A percentile compares a stretch with the other conserved stretches of the same genome.
Conservation (phyloP, 305 asterid genomes). For the Fraxinus greggii region DNA sequence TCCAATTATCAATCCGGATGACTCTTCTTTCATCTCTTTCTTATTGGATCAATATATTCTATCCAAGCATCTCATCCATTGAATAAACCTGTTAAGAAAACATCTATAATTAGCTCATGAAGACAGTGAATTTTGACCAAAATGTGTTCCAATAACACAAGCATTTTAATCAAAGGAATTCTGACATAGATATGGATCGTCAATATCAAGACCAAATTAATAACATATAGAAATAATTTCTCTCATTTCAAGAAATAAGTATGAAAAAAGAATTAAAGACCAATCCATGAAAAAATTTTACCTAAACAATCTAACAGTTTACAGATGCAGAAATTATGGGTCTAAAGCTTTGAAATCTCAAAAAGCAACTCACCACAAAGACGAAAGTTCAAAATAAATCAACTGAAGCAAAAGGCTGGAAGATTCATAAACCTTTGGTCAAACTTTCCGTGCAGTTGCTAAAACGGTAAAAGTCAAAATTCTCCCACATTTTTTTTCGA, state of each 20-base stretch:
- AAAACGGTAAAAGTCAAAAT: constrained; percentile 15
- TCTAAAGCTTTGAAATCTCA: constrained; percentile 22
- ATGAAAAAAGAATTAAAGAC: constrained; percentile 9
- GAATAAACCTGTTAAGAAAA: constrained; percentile 38
- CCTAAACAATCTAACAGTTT: constrained; percentile 10
- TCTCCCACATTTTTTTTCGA: neutral
- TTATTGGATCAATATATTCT: constrained; percentile 26
- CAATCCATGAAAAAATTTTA: constrained; percentile 20
- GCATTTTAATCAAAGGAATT: neutral
- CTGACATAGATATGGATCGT: neutral
- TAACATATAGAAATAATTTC: neutral
- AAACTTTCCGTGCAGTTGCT: constrained; percentile 5
- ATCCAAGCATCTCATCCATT: constrained; percentile 35
- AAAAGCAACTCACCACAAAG: constrained; percentile 3
- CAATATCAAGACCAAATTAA: neutral
- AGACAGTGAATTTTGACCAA: neutral
- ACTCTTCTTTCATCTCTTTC: constrained; percentile 64
- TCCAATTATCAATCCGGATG: constrained; percentile 71
- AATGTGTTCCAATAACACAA: neutral
- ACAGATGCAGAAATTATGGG: constrained; percentile 10
- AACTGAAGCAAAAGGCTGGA: constrained; percentile 8
- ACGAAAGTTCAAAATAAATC: constrained; percentile 17
- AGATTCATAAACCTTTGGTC: constrained; percentile 23
- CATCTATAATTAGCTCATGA: neutral
- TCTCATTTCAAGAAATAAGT: neutral